Evolutionary conservation across 2,329 filamentous ascomycete genomes (phyloP), one percentile per base, ranked within the genome.

Genomic region (Paraconiothyrium sp.): DNA sequence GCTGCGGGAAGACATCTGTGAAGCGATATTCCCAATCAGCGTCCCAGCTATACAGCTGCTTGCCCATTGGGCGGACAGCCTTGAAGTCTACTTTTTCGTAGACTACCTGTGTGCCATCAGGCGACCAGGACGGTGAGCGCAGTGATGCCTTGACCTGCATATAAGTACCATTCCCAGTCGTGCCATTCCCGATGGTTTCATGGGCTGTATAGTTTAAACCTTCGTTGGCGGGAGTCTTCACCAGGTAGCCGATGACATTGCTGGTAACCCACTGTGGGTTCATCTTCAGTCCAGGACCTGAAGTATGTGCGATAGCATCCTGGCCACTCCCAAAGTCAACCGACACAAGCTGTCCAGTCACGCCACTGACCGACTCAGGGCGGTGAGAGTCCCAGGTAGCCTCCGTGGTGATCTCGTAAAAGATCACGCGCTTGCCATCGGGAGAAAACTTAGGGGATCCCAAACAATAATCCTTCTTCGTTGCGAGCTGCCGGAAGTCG

Each of bases 1-100:
- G 63, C 48, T 75, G 67, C 0, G 81, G 80, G 67, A 82, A 82
- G 3, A 82, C 78, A 56, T 82, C 80, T 48, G 75, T 81, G 71
- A 80, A 80, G 22, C 78, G 76, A 61, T 82, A 82, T 5, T 82
- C 80, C 75, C 75, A 82, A 4, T 80, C 76, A 7, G 46, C 39
- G 46, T 82, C 77, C 73, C 74, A 82, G 62, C 73, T 77, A 63
- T 77, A 82, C 6, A 82, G 70, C 46, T 70, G 46, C 65, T 79
- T 78, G 11, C 77, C 76, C 55, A 76, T 72, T 0, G 75, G 65
- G 4, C 79, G 79, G 11, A 48, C 46, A 10, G 69, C 65, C 4
- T 69, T 62, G 69, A 73, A 79, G 16, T 54, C 62, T 1, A 67
- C 62, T 43, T 63, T 67, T 44, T 70, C 63, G 46, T 70, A 67